Evolutionary conservation across 2,329 filamentous ascomycete genomes (phyloP).

Genomic region (Ceratocystis albifundus): DNA sequence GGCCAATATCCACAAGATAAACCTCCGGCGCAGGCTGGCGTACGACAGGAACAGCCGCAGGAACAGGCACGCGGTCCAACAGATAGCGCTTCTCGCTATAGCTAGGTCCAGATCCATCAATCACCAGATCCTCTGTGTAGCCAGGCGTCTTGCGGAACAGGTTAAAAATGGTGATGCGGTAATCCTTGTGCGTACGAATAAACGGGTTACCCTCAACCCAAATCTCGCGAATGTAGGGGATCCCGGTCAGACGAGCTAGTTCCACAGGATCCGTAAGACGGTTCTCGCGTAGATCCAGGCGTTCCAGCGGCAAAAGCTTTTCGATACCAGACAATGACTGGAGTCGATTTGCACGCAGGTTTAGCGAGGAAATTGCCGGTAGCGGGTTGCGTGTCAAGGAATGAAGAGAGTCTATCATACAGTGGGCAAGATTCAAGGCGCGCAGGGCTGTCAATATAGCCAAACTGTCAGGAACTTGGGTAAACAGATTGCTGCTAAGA

Average conservation of each 20-base stretch:
- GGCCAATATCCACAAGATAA: conserved; percentile 45
- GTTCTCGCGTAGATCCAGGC: conserved; percentile 86
- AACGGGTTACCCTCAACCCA: conserved; percentile 92
- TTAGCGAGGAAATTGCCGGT: conserved; percentile 85
- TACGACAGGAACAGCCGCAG: conserved; percentile 64
- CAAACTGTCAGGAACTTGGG: conserved; percentile 85
- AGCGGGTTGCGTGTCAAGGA: conserved; percentile 76
- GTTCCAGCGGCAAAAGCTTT: conserved; percentile 74
- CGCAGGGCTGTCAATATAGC: conserved; percentile 76
- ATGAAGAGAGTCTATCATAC: conserved; percentile 92
- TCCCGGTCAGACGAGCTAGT: conserved; percentile 74
- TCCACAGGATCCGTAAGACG: conserved; percentile 82
- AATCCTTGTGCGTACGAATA: conserved; percentile 71
- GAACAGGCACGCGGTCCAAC: conserved; percentile 67
- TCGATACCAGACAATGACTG: conserved; percentile 82
- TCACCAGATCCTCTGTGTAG: conserved; percentile 78
- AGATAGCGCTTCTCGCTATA: conserved; percentile 77
- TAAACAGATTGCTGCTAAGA: conserved; percentile 82
- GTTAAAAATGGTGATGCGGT: conserved; percentile 88
- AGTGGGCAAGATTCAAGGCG: conserved; percentile 85
- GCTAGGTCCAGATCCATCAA: conserved; percentile 73
- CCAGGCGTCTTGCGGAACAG: conserved; percentile 83
- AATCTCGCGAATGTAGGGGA: conserved; percentile 83
- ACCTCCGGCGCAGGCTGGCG: conserved; percentile 55
- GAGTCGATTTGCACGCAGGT: conserved; percentile 79